A percentile compares a stretch with the other conserved stretches of the same genome.
These are phyloP conservation scores for Atkinsonella texensis DNA, from an alignment of 2,329 filamentous ascomycete genomes.

Conservation along the genomic window DNA sequence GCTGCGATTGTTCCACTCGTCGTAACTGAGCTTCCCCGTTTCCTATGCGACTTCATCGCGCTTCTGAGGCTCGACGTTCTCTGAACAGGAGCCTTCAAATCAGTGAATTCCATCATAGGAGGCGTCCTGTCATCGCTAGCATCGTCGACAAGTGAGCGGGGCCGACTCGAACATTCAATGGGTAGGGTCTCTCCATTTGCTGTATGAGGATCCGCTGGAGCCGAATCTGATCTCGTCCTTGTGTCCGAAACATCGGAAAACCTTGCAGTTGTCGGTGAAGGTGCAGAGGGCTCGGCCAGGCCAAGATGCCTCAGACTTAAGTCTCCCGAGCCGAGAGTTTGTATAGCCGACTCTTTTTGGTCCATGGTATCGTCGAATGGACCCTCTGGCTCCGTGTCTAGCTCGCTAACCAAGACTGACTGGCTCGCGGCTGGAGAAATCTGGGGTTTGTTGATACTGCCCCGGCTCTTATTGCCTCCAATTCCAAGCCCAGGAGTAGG, in stretches of 20 bases:
- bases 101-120: conserved; percentile 48
- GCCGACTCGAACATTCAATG: conserved; percentile 27
- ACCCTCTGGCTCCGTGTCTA: conserved; percentile 20
- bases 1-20: conserved; percentile 56
- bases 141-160: conserved; percentile 40
- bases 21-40: conserved; percentile 71
- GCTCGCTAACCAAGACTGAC: conserved; percentile 28
- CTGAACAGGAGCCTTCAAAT: conserved; percentile 48
- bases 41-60: conserved; percentile 48
- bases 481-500: conserved; percentile 49
- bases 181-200: conserved; percentile 15
- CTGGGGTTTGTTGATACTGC: conserved; percentile 15
- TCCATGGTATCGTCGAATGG: conserved; percentile 26
- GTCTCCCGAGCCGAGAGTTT: conserved; percentile 81
- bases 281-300: conserved; percentile 50
- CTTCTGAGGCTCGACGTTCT: conserved; percentile 58
- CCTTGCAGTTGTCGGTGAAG: conserved; percentile 44
- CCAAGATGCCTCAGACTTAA: conserved; percentile 82
- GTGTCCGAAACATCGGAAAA: conserved; percentile 37
- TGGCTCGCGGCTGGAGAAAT: conserved; percentile 15
- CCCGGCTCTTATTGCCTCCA: conserved; percentile 27
- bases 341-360: conserved; percentile 64
- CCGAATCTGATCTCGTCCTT: conserved; percentile 44
- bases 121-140: conserved; percentile 48
- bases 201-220: conserved; percentile 34